phyloP scores from a whole-genome alignment of 2,329 filamentous ascomycete species.

The Neoarthrinium moseri region DNA sequence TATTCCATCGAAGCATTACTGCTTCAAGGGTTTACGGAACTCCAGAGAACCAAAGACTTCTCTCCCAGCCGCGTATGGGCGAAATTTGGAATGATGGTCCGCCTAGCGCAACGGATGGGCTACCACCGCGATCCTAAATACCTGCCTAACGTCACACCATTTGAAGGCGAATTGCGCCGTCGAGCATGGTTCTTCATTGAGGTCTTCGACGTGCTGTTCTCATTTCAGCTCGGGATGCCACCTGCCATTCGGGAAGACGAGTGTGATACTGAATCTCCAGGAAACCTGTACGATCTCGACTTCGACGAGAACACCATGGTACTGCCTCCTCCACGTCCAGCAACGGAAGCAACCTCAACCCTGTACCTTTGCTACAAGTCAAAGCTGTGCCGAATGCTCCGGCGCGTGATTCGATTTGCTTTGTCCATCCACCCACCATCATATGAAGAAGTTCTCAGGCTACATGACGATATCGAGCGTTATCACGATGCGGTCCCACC shows the following conservation, averaged over 20 bases:
- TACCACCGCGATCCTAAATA: constrained; percentile 49
- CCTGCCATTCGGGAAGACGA: constrained; percentile 46
- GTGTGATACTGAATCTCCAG: constrained; percentile 44
- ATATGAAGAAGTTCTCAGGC: constrained; percentile 36
- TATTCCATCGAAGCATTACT: constrained; percentile 49
- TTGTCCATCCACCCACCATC: constrained; percentile 32
- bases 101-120: constrained; percentile 50
- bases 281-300: constrained; percentile 48
- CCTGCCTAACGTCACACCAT: constrained; percentile 42
- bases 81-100: constrained; percentile 43
- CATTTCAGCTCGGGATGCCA: constrained; percentile 53
- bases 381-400: constrained; percentile 40
- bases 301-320: constrained; percentile 45
- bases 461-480: constrained; percentile 38
- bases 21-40: constrained; percentile 41
- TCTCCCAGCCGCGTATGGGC: constrained; percentile 47
- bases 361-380: constrained; percentile 43
- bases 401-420: constrained; percentile 41
- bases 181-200: constrained; percentile 47
- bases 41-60: constrained; percentile 38
- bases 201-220: constrained; percentile 46
- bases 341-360: constrained; percentile 41
- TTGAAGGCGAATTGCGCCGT: constrained; percentile 51
- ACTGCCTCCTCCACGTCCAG: constrained; percentile 40
- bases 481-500: constrained; percentile 37